These are phyloP conservation scores for Aspergillus felis DNA, from an alignment of 2,329 filamentous ascomycete species.

Conservation along the genomic window DNA sequence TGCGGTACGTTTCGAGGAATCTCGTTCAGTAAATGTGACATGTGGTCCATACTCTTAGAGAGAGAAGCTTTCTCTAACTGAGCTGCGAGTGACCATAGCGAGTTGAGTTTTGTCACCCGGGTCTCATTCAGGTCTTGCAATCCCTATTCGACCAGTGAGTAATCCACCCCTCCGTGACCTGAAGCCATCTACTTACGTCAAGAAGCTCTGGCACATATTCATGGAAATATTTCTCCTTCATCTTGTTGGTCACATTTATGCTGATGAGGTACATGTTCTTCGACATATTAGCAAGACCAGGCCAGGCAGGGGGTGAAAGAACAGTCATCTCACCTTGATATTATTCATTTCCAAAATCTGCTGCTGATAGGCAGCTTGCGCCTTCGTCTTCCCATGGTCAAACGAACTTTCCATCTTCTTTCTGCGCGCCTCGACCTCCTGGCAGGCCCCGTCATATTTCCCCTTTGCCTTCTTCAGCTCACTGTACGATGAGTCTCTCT, in stretches of 20 bases:
- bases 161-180: not conserved
- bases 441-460: conserved; percentile 89
- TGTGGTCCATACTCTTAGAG: conserved; percentile 65
- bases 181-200: conserved; percentile 56
- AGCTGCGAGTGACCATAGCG: conserved; percentile 76
- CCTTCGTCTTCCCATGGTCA: conserved; percentile 79
- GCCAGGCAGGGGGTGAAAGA: not conserved
- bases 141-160: conserved; percentile 38
- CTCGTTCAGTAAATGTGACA: conserved; percentile 71
- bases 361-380: conserved; percentile 85
- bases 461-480: conserved; percentile 87
- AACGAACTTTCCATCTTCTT: conserved; percentile 96
- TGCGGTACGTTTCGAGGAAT: conserved; percentile 83
- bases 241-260: conserved; percentile 95
- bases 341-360: conserved; percentile 96
- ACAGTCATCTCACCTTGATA: conserved; percentile 54
- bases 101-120: conserved; percentile 76
- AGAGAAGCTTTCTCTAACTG: conserved; percentile 77
- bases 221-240: conserved; percentile 96
- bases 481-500: conserved; percentile 76
- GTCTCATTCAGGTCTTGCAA: conserved; percentile 93
- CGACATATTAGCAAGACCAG: conserved; percentile 19
- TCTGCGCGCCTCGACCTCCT: conserved; percentile 88
- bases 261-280: conserved; percentile 91
- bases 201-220: conserved; percentile 93